Base-by-base conservation (phyloP, 352 stramenopile species). In the Phytophthora sp. region DNA sequence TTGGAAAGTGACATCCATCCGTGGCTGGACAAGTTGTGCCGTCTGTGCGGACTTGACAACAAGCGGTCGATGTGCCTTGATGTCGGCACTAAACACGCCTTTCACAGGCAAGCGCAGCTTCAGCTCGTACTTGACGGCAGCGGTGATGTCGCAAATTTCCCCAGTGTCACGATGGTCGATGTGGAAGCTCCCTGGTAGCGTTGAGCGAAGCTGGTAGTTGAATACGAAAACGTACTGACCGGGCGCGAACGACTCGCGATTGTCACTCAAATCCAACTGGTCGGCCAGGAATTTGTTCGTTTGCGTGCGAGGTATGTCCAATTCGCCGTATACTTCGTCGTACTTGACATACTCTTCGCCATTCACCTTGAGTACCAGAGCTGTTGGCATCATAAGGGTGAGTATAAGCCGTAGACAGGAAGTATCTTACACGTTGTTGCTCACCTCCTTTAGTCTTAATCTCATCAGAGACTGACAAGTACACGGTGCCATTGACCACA, bases 161-260 rank as follows among this genome's bases (percentile, higher is more conserved):
- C 55, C 44, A 9, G 61, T 39, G 15, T 66, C 38, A 21, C 66
- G 60, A 20, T 49, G 52, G 42, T 66, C 44, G 30, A 77, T 20
- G 29, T 63, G 53, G 23, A 77, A 76, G 21, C 33, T 73, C 20
- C 21, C 58, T 11, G 69, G 63, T 3, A 70, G 50, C 16, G 52
- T 62, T 2, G 52, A 24, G 11, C 41, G 42, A 1, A 76, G 57
- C 24, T 73, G 53, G 47, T 70, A 73, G 39, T 63, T 61, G 57
- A 76, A 73, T 4, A 63, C 57, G 35, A 73, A 76, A 15, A 70
- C 58, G 57, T 73, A 66, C 27, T 76, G 63, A 11, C 84, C 84
- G 0, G 80, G 67, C 9, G 72, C 54, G 33, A 86, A 88, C 9
- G 72, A 57, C 30, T 82, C 68, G 9, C 76, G 81, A 12, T 87